Base-by-base conservation (phyloP, 805 yeast species). In the Peterozyma toletana region DNA sequence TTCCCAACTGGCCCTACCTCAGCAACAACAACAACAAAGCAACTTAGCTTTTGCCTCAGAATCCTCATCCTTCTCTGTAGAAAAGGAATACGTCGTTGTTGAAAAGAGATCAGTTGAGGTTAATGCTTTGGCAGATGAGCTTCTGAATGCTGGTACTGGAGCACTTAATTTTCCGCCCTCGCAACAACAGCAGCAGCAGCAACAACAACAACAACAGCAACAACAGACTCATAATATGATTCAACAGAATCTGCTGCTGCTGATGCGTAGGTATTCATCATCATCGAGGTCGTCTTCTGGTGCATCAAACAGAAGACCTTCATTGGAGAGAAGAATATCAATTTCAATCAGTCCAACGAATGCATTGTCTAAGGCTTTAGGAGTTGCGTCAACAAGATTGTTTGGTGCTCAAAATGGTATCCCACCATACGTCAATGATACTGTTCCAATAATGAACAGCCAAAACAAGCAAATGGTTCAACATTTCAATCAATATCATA, bases 91-190 rank as follows among this genome's bases (percentile, higher is more conserved):
- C 54, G 98, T 91, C 31, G 95, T 91, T 35, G 90, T 91, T 29
- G 98, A 91, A 60, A 93, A 91, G 60, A 76, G 95, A 40, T 87
- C 93, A 0, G 97, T 91, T 3, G 98, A 93, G 58, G 95, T 91
- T 9, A 91, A 91, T 66, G 91, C 96, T 2, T 70, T 93, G 45
- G 99, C 99, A 2, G 98, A 91, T 61, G 96, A 90, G 59, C 66
- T 91, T 41, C 90, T 87, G 13, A 66, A 68, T 46, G 81, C 81
- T 2, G 81, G 80, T 6, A 70, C 73, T 5, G 70, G 73, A 30
- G 80, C 76, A 1, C 70, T 68, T 48, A 66, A 68, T 10, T 60
- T 60, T 50, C 49, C 31, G 29, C 31, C 7, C 30, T 30, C 29
- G 30, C 34, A 38, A 9, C 33, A 21, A 18, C 43, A 21, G 10